These are phyloP conservation scores for Lotus japonicus DNA, from an alignment of 306 rosid genomes.

Conservation along the genomic window DNA sequence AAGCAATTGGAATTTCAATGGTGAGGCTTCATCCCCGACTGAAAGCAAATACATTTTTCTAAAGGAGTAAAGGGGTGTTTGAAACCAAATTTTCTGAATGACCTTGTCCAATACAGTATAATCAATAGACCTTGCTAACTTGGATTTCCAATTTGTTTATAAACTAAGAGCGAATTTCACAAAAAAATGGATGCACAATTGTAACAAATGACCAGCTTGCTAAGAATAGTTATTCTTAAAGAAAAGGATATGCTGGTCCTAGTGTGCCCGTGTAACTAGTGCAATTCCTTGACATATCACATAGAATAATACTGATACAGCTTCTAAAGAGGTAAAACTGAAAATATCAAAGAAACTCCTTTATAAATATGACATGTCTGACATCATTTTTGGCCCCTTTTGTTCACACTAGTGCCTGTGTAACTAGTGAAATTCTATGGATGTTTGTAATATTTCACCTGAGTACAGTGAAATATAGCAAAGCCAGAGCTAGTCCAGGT, in stretches of 20 bases:
- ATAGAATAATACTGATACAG: not conserved
- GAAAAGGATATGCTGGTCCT: not conserved
- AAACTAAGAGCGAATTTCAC: not conserved
- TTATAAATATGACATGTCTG: not conserved
- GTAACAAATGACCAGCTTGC: not conserved
- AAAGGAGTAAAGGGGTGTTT: too few relatives aligned
- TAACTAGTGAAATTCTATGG: not conserved
- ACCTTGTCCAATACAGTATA: not conserved
- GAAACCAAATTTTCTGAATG: too few relatives aligned
- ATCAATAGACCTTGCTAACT: not conserved
- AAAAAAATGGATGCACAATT: not conserved
- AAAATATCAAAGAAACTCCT: not conserved
- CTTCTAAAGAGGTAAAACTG: not conserved
- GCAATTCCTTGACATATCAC: not conserved
- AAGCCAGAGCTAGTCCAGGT: constrained; percentile 80
- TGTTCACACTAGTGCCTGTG: not conserved
- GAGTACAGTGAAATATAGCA: constrained; percentile 78
- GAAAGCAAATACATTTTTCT: not conserved
- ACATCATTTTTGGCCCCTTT: not conserved
- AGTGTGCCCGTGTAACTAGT: not conserved
- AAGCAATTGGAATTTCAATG: constrained; percentile 13
- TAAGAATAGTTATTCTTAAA: not conserved
- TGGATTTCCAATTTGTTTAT: not conserved
- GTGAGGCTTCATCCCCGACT: not conserved
- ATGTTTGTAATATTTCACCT: constrained; percentile 39